Base-by-base conservation (phyloP, 139 green algal species). In the Tetradesmus lagerheimii region DNA sequence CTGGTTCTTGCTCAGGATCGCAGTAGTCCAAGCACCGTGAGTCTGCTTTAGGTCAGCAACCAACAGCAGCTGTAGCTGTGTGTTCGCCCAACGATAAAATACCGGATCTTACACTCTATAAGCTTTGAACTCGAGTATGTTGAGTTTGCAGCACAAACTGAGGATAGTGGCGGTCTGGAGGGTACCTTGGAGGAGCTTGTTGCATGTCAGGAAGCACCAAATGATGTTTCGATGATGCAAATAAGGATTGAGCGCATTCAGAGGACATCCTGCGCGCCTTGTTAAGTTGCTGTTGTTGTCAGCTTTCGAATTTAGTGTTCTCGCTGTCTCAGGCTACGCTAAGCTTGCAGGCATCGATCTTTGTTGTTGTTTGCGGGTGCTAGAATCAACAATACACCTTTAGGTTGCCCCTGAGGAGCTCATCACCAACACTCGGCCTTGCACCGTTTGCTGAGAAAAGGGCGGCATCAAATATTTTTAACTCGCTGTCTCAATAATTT, bases 271-370 rank as follows among this genome's bases (percentile, higher is more conserved):
- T 18, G 47, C 12, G 12, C 4, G 20, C 8, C 20, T 1, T 62
- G 57, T 71, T 71, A 31, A 71, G 0, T 71, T 71, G 57, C 31
- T 71, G 57, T 71, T 71, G 57, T 71, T 71, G 57, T 71, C 57
- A 71, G 57, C 57, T 71, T 71, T 71, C 57, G 57, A 71, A 71
- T 71, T 64, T n/a, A 31, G 47, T 71, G 57, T 71, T 71, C 57
- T 31, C 23, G 23, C 25, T n/a, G 57, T 11, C 23, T n/a, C 57
- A n/a, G 57, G 53, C 20, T 71, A n/a, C 57, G 31, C 20, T 4
- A 71, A 71, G 1, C 57, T 20, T 31, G 23, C 57, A 71, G 31
- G 3, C 16, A 71, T 11, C 47, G 20, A 9, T 5, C 20, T 31
- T n/a, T 1, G 12, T 31, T 31, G 1, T 6, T n/a, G 25, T 8